These are phyloP conservation scores for Rhododendron molle DNA, from an alignment of 148 eudicot genomes.

Conservation along the genomic window DNA sequence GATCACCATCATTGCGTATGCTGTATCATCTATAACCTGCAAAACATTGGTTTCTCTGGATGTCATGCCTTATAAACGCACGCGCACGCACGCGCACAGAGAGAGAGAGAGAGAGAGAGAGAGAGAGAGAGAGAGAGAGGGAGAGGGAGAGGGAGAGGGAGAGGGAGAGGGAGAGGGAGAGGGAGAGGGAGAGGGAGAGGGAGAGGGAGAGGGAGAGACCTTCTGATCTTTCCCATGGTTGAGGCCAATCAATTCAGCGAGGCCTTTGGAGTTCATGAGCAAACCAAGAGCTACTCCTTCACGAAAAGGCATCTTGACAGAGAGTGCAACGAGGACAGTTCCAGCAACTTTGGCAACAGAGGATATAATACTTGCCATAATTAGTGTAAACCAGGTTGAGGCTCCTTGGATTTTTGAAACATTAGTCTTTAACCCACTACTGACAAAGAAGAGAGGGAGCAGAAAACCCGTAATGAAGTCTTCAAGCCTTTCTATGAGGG, in stretches of 20 bases:
- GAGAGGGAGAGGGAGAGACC: not conserved
- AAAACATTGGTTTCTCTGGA: not conserved
- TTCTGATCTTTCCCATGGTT: slow-evolving; percentile 18
- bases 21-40: slow-evolving; percentile 6
- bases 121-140: too few species aligned
- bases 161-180: not conserved
- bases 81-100: too few species aligned
- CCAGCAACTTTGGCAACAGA: slow-evolving; percentile 17
- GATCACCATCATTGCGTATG: slow-evolving; percentile 8
- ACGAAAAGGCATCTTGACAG: slow-evolving; percentile 5
- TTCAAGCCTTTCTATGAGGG: slow-evolving; percentile 15
- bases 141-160: too few species aligned
- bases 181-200: too few species aligned
- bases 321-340: slow-evolving; percentile 6
- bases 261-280: slow-evolving; percentile 17
- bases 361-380: not conserved
- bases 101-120: too few species aligned
- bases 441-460: slow-evolving; percentile 11
- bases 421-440: slow-evolving; percentile 8
- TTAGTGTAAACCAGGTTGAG: not conserved
- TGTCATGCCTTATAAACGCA: not conserved
- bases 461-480: slow-evolving; percentile 13
- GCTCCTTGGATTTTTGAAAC: slow-evolving; percentile 4
- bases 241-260: slow-evolving; percentile 11
- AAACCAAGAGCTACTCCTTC: slow-evolving; percentile 20